phyloP scores from a whole-genome alignment of 306 rosid species.

The Styphnolobium japonicum region DNA sequence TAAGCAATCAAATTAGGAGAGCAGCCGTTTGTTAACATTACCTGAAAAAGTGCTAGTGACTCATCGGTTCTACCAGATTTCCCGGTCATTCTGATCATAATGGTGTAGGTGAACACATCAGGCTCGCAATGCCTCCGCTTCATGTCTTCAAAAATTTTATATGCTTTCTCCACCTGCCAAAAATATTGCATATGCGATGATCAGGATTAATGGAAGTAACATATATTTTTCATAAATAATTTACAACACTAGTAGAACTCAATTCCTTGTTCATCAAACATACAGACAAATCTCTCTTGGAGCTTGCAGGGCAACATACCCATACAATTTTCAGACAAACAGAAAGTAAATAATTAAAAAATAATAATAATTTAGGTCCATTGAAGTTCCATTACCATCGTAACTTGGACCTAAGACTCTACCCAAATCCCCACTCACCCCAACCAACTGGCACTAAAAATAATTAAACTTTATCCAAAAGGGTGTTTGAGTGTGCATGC shows the following conservation, averaged over 20 bases:
- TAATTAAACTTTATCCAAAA: neutral
- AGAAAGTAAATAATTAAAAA: neutral
- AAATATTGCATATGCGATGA: conserved; percentile 39
- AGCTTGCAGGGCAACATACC: neutral
- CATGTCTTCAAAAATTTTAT: conserved; percentile 83
- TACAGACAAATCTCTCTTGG: neutral
- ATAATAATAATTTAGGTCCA: neutral
- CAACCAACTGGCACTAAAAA: neutral
- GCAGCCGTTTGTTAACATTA: conserved; percentile 63
- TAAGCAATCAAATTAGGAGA: conserved; percentile 63
- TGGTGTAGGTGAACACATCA: conserved; percentile 77
- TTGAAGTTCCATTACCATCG: neutral
- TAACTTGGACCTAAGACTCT: neutral
- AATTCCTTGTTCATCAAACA: conserved; percentile 14
- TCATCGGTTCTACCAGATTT: conserved; percentile 60
- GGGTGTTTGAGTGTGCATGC: neutral
- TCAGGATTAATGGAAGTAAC: conserved; percentile 27
- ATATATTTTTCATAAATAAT: neutral
- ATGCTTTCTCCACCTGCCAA: conserved; percentile 69
- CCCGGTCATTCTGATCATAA: conserved; percentile 91
- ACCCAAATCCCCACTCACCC: neutral
- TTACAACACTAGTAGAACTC: neutral
- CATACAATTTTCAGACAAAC: neutral
- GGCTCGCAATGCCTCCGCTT: conserved; percentile 78
- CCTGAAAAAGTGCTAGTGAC: conserved; percentile 55